Evolutionary conservation across 768 basidiomycete species (phyloP), one percentile per base, ranked within the genome.

Genomic region (Cyclocybe aegerita): DNA sequence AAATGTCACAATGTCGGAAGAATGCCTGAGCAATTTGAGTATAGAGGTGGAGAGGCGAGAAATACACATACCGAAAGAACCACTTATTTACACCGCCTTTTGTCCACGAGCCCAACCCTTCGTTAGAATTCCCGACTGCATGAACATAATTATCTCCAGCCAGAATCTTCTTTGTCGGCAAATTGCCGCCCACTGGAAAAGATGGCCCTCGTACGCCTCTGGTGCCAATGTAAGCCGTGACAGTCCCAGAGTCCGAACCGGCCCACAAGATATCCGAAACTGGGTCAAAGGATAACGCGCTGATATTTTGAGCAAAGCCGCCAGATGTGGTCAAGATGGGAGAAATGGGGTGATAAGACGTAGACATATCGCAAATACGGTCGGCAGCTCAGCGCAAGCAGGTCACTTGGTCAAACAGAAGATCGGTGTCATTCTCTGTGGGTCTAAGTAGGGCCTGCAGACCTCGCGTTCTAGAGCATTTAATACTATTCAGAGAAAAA

Each of bases 231-330:
- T 85, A 80, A 1, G 88, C 86, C 36, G 77, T 65, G 53, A 97
- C 78, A 49, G 73, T 73, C 3, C 96, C 95, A 29, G 80, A 70
- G 50, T 83, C 81, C 7, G 81, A 77, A 30, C 94, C 95, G 41
- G 86, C 74, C 93, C 94, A 97, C 33, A 99, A 72, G 5, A 87
- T 82, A 66, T 98, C 94, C 0, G 92, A 90, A 15, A 89, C 85
- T 7, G 93, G 88, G 68, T 99, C 96, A 65, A 98, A 95, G 0
- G 86, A 81, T 49, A 97, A 75, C 0, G 91, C 81, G 16, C 89
- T 86, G 42, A 89, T 75, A 17, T 86, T 78, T 58, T 81, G 79
- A 29, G 65, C 65, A 55, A 71, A 76, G 17, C 59, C 59, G 52
- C 48, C 50, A 33, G 59, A 46, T 17, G 55, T 43, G 15, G 54